phyloP scores from a whole-genome alignment of 2,329 filamentous ascomycete genomes.

The Colletotrichum tanaceti region DNA sequence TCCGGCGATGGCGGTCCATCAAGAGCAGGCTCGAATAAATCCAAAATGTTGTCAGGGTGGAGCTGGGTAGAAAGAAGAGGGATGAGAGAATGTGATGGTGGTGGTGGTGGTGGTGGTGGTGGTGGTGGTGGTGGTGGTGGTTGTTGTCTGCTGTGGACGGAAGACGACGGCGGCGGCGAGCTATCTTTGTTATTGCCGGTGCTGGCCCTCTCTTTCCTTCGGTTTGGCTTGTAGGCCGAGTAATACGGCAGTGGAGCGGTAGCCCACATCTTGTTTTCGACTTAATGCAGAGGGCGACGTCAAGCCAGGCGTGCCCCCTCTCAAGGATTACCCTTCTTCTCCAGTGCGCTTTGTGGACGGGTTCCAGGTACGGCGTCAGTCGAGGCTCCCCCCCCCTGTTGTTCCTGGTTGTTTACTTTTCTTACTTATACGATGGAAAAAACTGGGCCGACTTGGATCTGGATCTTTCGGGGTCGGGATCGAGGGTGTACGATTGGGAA shows the following conservation, averaged over 20 bases:
- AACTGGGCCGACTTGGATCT: conserved; percentile 33
- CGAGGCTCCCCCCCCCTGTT: conserved; percentile 25
- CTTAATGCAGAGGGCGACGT: conserved; percentile 42
- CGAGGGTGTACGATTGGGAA: conserved; percentile 15
- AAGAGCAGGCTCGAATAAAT: conserved; percentile 67
- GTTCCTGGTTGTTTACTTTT: conserved; percentile 17
- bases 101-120: no score
- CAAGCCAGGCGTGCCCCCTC: conserved; percentile 39
- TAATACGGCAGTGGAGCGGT: conserved; percentile 43
- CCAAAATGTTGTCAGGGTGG: conserved; percentile 46
- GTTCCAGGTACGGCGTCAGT: conserved; percentile 22
- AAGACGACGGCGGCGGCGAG: conserved; percentile 32
- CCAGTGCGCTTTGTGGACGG: conserved; percentile 21
- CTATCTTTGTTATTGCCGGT: conserved; percentile 40
- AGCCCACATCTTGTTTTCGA: conserved; percentile 41
- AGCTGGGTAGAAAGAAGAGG: conserved; percentile 32
- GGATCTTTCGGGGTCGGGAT: conserved; percentile 29
- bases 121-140: no score
- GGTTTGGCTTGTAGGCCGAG: conserved; percentile 41
- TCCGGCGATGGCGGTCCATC: conserved; percentile 72
- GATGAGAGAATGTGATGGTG: no score
- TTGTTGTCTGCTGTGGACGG: conserved; percentile 2
- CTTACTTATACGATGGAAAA: conserved; percentile 2
- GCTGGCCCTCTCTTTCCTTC: conserved; percentile 25
- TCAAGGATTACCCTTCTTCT: conserved; percentile 38